These are phyloP conservation scores for Aphanomyces astaci DNA, from an alignment of 352 stramenopile genomes.

Conservation along the genomic window DNA sequence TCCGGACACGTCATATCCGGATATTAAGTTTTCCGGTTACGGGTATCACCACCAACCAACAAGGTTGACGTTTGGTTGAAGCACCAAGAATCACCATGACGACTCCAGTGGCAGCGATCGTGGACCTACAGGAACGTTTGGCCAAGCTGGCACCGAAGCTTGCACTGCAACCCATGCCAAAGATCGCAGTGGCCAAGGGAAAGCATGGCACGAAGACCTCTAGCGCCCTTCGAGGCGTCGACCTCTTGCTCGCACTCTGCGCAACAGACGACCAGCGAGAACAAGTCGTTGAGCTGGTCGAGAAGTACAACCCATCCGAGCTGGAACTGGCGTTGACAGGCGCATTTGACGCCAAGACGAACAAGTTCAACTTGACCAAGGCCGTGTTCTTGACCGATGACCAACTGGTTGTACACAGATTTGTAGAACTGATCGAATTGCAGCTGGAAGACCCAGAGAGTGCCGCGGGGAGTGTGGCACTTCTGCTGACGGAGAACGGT, in stretches of 20 bases:
- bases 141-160: constrained; percentile 7
- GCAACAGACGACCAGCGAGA: constrained; percentile 10
- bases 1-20: too few relatives aligned
- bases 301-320: constrained; percentile 6
- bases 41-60: background rate
- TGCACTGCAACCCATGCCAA: constrained; percentile 12
- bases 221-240: background rate
- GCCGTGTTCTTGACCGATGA: constrained; percentile 14
- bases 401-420: constrained; percentile 9
- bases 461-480: background rate
- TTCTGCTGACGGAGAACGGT: constrained; percentile 11
- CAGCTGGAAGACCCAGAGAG: constrained; percentile 13
- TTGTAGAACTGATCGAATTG: constrained; percentile 18
- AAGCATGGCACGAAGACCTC: background rate
- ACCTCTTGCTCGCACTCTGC: constrained; percentile 1
- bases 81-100: background rate
- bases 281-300: constrained; percentile 4
- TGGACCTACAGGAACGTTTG: constrained; percentile 6
- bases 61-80: background rate
- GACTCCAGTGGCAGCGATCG: constrained; percentile 1
- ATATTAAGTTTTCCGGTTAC: too few relatives aligned
- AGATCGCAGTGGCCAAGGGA: background rate
- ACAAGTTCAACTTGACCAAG: constrained; percentile 15
- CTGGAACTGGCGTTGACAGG: background rate
- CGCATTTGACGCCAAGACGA: constrained; percentile 13